Percentiles rank a stretch among this genome's conserved stretches.
Evolutionary conservation across 2,329 filamentous ascomycete genomes (phyloP).

Genomic region (Plenodomus tracheiphilus): DNA sequence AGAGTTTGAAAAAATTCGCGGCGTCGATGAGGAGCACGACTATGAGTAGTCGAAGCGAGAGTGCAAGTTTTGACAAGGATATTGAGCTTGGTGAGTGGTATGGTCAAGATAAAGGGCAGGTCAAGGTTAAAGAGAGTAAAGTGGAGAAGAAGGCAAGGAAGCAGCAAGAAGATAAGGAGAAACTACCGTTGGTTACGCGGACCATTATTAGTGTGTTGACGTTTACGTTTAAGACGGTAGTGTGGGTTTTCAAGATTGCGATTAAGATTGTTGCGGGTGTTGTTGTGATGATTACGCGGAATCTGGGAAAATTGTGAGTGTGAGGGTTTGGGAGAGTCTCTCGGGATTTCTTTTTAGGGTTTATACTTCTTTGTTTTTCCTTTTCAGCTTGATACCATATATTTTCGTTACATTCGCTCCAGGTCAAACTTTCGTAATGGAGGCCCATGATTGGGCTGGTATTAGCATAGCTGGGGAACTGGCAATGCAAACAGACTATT

Average conservation of each 20-base stretch:
- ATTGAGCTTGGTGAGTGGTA: constrained; percentile 45
- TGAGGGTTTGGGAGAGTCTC: constrained; percentile 2
- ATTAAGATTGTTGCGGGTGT: constrained; percentile 48
- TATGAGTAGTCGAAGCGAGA: constrained; percentile 15
- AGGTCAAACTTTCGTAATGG: neutral
- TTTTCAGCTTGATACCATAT: neutral
- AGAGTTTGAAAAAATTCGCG: constrained; percentile 29
- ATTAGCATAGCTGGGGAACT: neutral
- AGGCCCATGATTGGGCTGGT: neutral
- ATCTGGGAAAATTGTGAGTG: constrained; percentile 40
- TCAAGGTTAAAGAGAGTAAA: constrained; percentile 11
- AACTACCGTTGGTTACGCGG: constrained; percentile 45
- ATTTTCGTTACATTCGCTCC: neutral
- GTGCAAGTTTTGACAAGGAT: constrained; percentile 40
- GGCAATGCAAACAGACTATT: too few relatives aligned
- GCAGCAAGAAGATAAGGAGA: constrained; percentile 37
- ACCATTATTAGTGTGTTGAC: constrained; percentile 46
- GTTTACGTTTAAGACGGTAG: constrained; percentile 48
- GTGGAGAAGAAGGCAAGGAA: constrained; percentile 33
- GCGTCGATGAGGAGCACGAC: constrained; percentile 19
- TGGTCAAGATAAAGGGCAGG: constrained; percentile 27
- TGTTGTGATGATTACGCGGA: constrained; percentile 43
- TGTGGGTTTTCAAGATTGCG: constrained; percentile 47
- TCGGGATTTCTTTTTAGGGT: neutral
- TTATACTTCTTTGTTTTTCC: neutral